These are phyloP conservation scores for Amanita muscaria DNA, from an alignment of 768 basidiomycete species.

Conservation along the genomic window DNA sequence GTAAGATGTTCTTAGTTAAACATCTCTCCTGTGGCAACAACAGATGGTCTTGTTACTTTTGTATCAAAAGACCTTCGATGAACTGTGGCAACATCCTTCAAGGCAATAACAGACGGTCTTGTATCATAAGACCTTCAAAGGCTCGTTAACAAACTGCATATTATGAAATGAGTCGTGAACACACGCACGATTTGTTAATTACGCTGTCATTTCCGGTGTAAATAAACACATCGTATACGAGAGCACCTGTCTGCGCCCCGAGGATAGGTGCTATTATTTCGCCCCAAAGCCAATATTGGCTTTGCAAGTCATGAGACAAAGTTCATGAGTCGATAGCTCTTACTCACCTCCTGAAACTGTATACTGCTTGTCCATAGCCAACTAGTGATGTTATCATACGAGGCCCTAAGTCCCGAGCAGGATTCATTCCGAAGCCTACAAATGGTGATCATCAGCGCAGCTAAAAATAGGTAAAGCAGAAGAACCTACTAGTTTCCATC, in stretches of 20 bases:
- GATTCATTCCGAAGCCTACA: slow-evolving; percentile 31
- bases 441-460: not conserved
- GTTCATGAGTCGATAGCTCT: not conserved
- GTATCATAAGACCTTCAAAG: too few species aligned
- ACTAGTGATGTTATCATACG: slow-evolving; percentile 59
- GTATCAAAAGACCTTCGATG: too few species aligned
- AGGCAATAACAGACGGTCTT: too few species aligned
- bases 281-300: slow-evolving; percentile 74
- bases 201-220: slow-evolving; percentile 50
- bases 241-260: slow-evolving; percentile 44
- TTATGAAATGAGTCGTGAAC: too few species aligned
- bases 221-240: slow-evolving; percentile 50
- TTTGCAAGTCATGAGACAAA: slow-evolving; percentile 19
- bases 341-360: slow-evolving; percentile 31
- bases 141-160: too few species aligned
- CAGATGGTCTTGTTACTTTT: too few species aligned
- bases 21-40: too few species aligned
- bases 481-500: slow-evolving; percentile 45
- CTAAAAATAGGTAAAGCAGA: not conserved
- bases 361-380: slow-evolving; percentile 48
- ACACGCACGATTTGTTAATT: slow-evolving; percentile 42
- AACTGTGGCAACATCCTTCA: too few species aligned
- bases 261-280: slow-evolving; percentile 48
- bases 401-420: slow-evolving; percentile 45
- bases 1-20: too few species aligned